Evolutionary conservation across 2,329 filamentous ascomycete species (phyloP), one percentile per base, ranked within the genome.

Genomic region (Dothideomycetes sp.): DNA sequence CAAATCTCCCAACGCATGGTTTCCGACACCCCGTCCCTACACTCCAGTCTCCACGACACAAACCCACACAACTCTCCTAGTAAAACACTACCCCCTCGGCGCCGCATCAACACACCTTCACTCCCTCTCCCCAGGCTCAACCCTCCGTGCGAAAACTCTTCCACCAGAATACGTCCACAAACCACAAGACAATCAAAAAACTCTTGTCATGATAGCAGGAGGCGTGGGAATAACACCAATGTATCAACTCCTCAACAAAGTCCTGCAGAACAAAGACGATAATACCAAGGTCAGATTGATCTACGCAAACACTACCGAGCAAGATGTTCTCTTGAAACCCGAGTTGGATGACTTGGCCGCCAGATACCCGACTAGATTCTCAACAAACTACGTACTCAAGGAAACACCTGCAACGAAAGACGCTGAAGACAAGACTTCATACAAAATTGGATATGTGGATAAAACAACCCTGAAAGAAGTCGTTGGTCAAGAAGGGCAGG

Each of bases 141-240:
- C 61, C 2, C 63, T 84, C 10, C 69, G 68, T 29, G 76, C 84
- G 50, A 65, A 71, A 5, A 64, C 72, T 4, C 59, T 84, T 4
- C 66, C 65, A 13, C 18, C 72, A 73, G 54, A 51, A 59, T 23
- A 82, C 74, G 71, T 33, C 9, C 45, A 45, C 31, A 69, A 63
- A 16, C 62, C 71, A 19, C n/a, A n/a, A n/a, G 65, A 65, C 40
- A 50, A 59, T 38, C 52, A 60, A 62, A 54, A 65, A 58, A 20
- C 53, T 53, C 3, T 85, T n/a, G 71, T 74, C 3, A 65, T 84
- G 27, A 72, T 85, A 30, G 81, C 81, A 1, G 81, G 82, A 31
- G 81, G 82, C 10, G 79, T 78, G 0, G 82, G 82, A 13, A 82
- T 86, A 48, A 84, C 80, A 0, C 81, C 82, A 0, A 70, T 80